Conservation (phyloP, 179 eudicot genomes). For the Beta corolliflora region DNA sequence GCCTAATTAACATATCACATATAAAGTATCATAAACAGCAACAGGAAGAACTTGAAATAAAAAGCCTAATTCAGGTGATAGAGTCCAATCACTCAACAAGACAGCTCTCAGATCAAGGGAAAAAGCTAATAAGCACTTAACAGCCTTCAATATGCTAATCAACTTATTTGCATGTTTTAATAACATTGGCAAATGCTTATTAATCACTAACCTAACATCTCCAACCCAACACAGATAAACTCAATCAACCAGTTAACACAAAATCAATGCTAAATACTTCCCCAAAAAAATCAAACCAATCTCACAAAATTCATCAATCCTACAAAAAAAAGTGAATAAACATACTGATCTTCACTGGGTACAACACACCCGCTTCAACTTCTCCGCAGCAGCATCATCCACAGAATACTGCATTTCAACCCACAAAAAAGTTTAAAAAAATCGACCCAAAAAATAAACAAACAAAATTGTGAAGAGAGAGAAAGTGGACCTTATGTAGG, state of each 20-base stretch:
- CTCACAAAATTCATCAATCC: neutral
- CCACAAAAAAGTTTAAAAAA: neutral
- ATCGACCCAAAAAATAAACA: too few relatives aligned
- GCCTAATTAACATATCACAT: neutral
- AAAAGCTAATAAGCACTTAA: neutral
- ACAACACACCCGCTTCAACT: constrained; percentile 56
- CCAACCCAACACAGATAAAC: neutral
- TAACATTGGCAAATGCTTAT: neutral
- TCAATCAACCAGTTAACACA: neutral
- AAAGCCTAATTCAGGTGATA: neutral
- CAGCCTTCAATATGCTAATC: too few relatives aligned
- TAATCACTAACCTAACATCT: neutral
- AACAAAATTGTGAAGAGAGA: neutral
- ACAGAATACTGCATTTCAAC: constrained; percentile 56
- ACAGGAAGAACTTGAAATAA: neutral
- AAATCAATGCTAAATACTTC: neutral
- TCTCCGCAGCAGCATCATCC: constrained; percentile 57
- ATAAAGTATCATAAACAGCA: neutral
- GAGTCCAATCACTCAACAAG: too few relatives aligned
- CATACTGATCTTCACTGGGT: constrained; percentile 22
- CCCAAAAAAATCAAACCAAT: neutral
- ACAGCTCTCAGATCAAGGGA: neutral
- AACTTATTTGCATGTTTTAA: neutral
- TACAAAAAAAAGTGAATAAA: constrained; percentile 26
- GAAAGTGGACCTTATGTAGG: constrained; percentile 56